A percentile compares a stretch with the other conserved stretches of the same genome.
Conservation (phyloP, 495 filamentous ascomycete genomes). For the Trichoderma erinaceum region DNA sequence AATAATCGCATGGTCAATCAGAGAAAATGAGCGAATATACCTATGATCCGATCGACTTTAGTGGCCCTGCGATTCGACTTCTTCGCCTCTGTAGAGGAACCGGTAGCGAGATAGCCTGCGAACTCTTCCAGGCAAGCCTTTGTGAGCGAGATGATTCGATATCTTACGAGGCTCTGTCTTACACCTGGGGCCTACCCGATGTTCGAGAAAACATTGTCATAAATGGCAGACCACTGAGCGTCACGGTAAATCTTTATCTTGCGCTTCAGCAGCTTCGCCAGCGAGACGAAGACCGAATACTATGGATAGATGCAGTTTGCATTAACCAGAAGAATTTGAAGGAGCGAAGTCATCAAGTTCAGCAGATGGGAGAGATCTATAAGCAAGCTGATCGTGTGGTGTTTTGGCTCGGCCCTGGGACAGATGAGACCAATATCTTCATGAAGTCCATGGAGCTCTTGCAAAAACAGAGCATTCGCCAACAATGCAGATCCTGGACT, state of each 20-base stretch:
- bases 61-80: neutral
- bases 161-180: neutral
- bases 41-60: neutral
- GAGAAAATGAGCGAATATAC: constrained; percentile 16
- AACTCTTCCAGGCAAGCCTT: neutral
- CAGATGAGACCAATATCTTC: neutral
- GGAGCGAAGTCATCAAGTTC: neutral
- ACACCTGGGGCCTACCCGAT: neutral
- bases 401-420: neutral
- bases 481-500: neutral
- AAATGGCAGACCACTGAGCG: neutral
- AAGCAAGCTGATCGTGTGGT: neutral
- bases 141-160: neutral
- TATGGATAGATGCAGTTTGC: constrained; percentile 1
- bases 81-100: neutral
- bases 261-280: neutral
- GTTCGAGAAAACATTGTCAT: neutral
- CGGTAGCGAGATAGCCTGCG: neutral
- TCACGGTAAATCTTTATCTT: neutral
- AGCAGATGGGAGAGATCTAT: neutral
- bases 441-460: neutral
- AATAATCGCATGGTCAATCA: no score
- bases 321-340: neutral
- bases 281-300: neutral
- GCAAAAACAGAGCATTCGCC: neutral